Evolutionary conservation across 2,329 filamentous ascomycete species (phyloP), one percentile per base, ranked within the genome.

Genomic region (Pseudopyrenochaeta lycopersici): DNA sequence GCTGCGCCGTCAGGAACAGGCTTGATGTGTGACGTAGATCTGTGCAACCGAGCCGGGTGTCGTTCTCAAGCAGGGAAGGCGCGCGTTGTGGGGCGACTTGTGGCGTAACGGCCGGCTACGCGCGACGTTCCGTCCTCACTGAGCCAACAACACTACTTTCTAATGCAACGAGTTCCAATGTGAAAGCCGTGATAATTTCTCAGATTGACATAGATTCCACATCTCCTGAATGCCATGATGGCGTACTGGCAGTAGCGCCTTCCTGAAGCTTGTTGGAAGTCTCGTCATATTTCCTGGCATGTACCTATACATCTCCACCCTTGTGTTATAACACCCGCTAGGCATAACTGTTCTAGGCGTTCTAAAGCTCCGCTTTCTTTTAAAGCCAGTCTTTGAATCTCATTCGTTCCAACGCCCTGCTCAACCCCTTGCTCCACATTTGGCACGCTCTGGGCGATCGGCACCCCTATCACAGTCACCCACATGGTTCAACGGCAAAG

Each of bases 271-370:
- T 38, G 14, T 29, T 31, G 10, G 30, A n/a, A 14, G 18, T 2
- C 1, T 35, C 20, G 42, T 23, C 6, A 33, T n/a, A n/a, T 20
- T 42, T 29, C 35, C 30, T 23, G 15, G n/a, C 7, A 52, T 15
- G 44, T 41, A 43, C 36, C 54, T 63, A 58, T 65, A 64, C 42
- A 33, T 30, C 14, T 44, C 29, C 20, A 65, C 51, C 70, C 69
- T 63, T 65, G 68, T 49, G 23, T 55, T 63, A 71, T 73, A 73
- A 46, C 52, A 52, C 17, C 46, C 55, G 51, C 53, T 62, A 58
- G 49, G 44, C 62, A 54, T 57, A 35, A 38, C 27, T 36, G 47
- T 39, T 36, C 60, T 51, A 58, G 46, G 45, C 32, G 52, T 48
- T 30, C 46, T 41, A 31, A 55, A 46, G 31, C 41, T 38, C 42